Conservation (phyloP, 2,329 filamentous ascomycete genomes). For the Colletotrichum limetticola region DNA sequence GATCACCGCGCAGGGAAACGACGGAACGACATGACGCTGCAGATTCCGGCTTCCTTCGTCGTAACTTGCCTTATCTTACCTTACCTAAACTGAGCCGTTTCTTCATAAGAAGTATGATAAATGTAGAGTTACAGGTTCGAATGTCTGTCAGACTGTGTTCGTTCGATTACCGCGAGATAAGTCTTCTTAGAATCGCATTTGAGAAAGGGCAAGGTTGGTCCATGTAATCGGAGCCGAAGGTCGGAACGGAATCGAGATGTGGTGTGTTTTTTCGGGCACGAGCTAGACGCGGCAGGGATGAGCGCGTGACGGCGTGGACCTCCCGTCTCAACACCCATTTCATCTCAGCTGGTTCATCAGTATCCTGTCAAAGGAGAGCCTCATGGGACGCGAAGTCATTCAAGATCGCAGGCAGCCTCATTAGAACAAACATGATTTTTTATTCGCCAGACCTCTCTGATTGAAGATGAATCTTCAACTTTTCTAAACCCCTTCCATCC, state of each 20-base stretch:
- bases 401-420: background rate
- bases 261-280: background rate
- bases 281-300: conserved; percentile 2
- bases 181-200: too few species aligned
- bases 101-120: too few species aligned
- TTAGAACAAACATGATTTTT: background rate
- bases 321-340: too few species aligned
- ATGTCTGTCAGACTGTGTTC: too few species aligned
- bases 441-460: conserved; percentile 17
- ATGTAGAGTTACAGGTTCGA: too few species aligned
- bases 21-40: background rate
- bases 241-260: background rate
- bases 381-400: too few species aligned
- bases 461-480: conserved; percentile 11
- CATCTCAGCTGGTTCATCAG: background rate
- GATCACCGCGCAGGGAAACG: background rate
- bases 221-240: background rate
- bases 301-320: background rate
- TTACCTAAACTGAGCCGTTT: too few species aligned
- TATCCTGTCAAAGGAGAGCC: too few species aligned
- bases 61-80: too few species aligned
- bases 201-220: background rate
- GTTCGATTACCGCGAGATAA: too few species aligned
- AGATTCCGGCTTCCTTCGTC: background rate
- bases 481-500: conserved; percentile 11